phyloP scores from a whole-genome alignment of 495 filamentous ascomycete species.

The Xylaria sp. region DNA sequence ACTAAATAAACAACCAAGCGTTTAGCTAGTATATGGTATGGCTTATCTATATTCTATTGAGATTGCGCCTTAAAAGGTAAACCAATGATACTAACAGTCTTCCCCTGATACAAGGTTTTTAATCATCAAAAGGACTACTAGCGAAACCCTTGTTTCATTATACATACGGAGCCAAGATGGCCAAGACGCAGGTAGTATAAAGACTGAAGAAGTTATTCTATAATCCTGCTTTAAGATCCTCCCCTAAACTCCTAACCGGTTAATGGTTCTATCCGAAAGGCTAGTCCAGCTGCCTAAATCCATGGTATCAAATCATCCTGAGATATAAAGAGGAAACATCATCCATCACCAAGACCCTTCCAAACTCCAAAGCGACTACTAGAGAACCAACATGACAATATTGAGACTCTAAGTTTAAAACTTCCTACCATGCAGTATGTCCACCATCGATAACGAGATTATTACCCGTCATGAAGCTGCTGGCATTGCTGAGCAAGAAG shows the following conservation, averaged over 20 bases:
- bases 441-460: slow-evolving; percentile 69
- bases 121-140: no score
- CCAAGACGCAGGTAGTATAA: no score
- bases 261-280: not conserved
- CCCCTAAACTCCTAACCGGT: not conserved
- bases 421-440: slow-evolving; percentile 55
- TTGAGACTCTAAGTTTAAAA: not conserved
- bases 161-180: no score
- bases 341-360: not conserved
- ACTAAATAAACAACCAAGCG: no score
- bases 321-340: not conserved
- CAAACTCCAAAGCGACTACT: slow-evolving; percentile 1
- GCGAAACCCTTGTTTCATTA: no score
- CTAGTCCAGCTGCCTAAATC: not conserved
- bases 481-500: slow-evolving; percentile 67
- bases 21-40: no score
- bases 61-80: no score
- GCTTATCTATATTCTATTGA: no score
- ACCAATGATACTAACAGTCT: no score
- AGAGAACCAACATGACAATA: not conserved
- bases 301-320: not conserved
- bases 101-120: no score
- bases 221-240: not conserved
- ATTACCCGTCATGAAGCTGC: slow-evolving; percentile 74
- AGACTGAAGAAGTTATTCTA: not conserved